Evolutionary conservation across 768 basidiomycete species (phyloP).

Genomic region (Candolleomyces efflorescens): DNA sequence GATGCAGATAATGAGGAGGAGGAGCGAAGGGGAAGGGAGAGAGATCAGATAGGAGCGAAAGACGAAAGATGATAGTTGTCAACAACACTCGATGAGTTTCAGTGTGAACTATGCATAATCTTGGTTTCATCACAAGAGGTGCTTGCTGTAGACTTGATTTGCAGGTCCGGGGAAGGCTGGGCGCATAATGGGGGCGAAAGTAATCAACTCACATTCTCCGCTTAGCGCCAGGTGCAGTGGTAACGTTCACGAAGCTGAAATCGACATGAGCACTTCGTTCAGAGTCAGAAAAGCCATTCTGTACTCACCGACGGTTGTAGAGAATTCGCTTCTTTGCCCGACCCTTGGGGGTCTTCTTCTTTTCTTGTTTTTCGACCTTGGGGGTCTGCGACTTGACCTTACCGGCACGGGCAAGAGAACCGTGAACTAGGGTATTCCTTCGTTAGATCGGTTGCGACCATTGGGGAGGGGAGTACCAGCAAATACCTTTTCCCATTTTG

Average conservation of each 20-base stretch:
- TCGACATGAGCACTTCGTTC: constrained; percentile 2
- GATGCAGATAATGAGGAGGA: not conserved
- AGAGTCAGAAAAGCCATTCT: not conserved
- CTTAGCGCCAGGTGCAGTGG: constrained; percentile 86
- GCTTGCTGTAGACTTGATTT: not conserved
- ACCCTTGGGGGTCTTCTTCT: constrained; percentile 97
- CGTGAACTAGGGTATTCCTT: constrained; percentile 69
- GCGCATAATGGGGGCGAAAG: constrained; percentile 11
- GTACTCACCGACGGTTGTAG: constrained; percentile 85
- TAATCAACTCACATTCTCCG: constrained; percentile 82
- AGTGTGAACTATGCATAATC: constrained; percentile 95
- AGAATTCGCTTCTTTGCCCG: constrained; percentile 95
- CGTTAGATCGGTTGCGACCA: not conserved
- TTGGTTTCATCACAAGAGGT: constrained; percentile 48
- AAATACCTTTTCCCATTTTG: constrained; percentile 73
- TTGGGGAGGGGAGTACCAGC: constrained; percentile 11
- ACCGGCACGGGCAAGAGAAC: constrained; percentile 98
- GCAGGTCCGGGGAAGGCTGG: not conserved
- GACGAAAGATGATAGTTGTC: constrained; percentile 86
- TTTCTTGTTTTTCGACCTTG: constrained; percentile 98
- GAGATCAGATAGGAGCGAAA: constrained; percentile 99
- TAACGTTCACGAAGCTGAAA: constrained; percentile 88
- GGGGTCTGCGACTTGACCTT: constrained; percentile 99
- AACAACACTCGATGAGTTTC: constrained; percentile 64
- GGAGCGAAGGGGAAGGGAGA: constrained; percentile 12